These are phyloP conservation scores for Suillus cothurnatus DNA, from an alignment of 768 basidiomycete genomes.

Conservation along the genomic window DNA sequence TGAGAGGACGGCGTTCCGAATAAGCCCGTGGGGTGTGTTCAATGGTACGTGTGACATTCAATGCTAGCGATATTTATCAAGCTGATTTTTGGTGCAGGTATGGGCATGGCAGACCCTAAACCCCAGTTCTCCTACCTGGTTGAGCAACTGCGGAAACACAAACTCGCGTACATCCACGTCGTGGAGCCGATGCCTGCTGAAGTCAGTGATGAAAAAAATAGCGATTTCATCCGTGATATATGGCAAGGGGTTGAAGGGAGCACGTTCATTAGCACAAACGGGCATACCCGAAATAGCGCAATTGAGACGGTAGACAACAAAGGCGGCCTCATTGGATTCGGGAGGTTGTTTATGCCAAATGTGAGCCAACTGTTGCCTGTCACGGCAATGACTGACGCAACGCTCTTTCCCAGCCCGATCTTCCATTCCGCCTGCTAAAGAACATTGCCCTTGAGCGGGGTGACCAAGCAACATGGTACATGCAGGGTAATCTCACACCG, in stretches of 20 bases:
- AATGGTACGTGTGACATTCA: no score
- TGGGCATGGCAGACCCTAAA: no score
- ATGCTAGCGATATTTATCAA: no score
- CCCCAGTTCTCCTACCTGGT: constrained; percentile 58
- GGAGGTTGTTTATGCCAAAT: constrained; percentile 40
- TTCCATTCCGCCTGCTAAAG: constrained; percentile 30
- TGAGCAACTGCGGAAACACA: constrained; percentile 36
- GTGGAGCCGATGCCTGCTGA: constrained; percentile 38
- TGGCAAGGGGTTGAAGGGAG: constrained; percentile 40
- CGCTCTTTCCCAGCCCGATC: constrained; percentile 27
- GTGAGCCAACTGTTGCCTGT: constrained; percentile 25
- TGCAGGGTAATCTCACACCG: constrained; percentile 23
- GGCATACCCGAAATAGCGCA: constrained; percentile 44
- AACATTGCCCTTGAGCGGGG: constrained; percentile 21
- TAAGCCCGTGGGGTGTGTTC: no score
- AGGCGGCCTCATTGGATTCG: constrained; percentile 38
- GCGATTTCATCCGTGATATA: constrained; percentile 47
- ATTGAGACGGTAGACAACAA: constrained; percentile 37
- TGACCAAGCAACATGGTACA: constrained; percentile 25
- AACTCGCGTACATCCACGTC: constrained; percentile 55
- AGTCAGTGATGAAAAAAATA: constrained; percentile 28
- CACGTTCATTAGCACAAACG: constrained; percentile 45
- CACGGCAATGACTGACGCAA: background rate
- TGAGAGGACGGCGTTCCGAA: no score
- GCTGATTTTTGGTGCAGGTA: no score